A percentile compares a stretch with the other conserved stretches of the same genome.
Conservation (phyloP, 768 basidiomycete species). For the Ephemerocybe angulata region DNA sequence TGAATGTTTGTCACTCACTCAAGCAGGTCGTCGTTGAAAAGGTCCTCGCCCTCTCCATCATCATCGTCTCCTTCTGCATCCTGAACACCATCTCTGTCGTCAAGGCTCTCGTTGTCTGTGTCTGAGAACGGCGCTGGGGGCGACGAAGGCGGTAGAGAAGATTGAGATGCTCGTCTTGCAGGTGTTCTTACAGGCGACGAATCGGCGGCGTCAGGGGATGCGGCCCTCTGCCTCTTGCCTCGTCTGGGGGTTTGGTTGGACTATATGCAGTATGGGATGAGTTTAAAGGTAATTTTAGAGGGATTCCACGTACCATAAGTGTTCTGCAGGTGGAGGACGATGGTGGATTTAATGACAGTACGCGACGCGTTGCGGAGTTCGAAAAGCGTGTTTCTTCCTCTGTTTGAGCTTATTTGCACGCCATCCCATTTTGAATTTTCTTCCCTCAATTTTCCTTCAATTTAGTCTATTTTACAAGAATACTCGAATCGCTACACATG, state of each 20-base stretch:
- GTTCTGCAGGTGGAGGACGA: slow-evolving; percentile 10
- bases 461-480: too few relatives aligned
- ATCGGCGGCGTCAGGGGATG: slow-evolving; percentile 42
- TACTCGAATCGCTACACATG: too few relatives aligned
- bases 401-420: slow-evolving; percentile 8
- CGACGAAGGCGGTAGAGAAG: slow-evolving; percentile 83
- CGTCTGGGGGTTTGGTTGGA: slow-evolving; percentile 46
- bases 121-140: slow-evolving; percentile 83
- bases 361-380: slow-evolving; percentile 52
- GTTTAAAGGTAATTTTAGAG: not conserved
- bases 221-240: slow-evolving; percentile 61
- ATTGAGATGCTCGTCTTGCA: slow-evolving; percentile 55
- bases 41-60: slow-evolving; percentile 89
- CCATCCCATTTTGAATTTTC: not conserved
- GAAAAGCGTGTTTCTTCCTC: slow-evolving; percentile 32
- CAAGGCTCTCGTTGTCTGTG: slow-evolving; percentile 75
- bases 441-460: not conserved
- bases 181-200: slow-evolving; percentile 47
- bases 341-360: slow-evolving; percentile 20
- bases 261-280: slow-evolving; percentile 12
- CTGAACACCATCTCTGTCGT: slow-evolving; percentile 62
- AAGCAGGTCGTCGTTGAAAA: slow-evolving; percentile 79
- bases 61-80: slow-evolving; percentile 71
- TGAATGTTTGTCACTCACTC: slow-evolving; percentile 43
- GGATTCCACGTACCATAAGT: slow-evolving; percentile 35